Base-by-base conservation (phyloP, 257 asterid species). In the Penstemon davidsonii region DNA sequence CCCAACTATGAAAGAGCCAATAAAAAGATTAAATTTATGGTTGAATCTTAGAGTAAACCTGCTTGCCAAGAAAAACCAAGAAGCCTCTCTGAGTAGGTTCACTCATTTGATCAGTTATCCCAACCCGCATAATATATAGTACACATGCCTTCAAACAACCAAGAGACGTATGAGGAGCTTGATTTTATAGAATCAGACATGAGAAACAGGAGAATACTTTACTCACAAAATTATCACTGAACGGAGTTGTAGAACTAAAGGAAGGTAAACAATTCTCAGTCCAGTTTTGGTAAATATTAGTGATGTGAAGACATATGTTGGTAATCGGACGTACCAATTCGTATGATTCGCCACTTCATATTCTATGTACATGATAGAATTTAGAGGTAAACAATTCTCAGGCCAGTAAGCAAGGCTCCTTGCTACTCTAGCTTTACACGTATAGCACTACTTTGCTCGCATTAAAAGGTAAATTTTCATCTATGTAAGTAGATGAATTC, bases 41-140 rank as follows among this genome's bases (percentile, higher is more conserved):
- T 73, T 72, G 76, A 76, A 76, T 68, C 64, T 40, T 72, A 67
- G 67, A 67, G 80, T 80, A 72, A 68, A 94, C 99, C 99, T 94
- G 97, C 71, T 88, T 84, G 71, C 93, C 88, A 64, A 94, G 85
- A 76, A 85, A 83, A 81, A 87, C 94, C 62, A 85, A 87, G 76
- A 91, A 86, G 83, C 88, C 84, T 77, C 96, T 85, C 84, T 94
- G 99, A 73, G 96, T 87, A 62, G 99, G 90, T 73, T 94, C 99
- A 37, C 88, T 85, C 99, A 94, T 88, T 80, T 88, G 97, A 81
- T 94, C 99, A 61, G 94, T 88, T 74, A 94, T 68, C 70, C 99
- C 99, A 33, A 94, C 96, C 67, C 96, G 88, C 73, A 94, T 78
- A 51, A 91, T 81, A 73, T 94, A 94, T 49, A 94, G 84, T 63